phyloP scores from a whole-genome alignment of 2,329 filamentous ascomycete genomes.

The Didymella exigua region DNA sequence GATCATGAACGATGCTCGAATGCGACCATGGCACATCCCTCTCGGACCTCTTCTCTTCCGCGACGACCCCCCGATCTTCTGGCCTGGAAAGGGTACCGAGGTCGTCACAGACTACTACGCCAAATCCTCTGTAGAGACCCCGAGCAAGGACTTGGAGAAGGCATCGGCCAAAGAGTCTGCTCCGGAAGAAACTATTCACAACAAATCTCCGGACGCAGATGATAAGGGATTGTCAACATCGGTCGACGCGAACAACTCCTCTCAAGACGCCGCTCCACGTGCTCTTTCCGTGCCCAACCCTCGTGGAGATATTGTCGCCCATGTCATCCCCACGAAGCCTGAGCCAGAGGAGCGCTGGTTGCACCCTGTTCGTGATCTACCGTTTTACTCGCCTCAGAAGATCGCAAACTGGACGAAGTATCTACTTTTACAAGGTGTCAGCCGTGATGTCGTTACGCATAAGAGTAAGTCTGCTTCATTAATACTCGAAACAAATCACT shows the following conservation, averaged over 20 bases:
- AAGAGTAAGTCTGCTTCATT: conserved; percentile 32
- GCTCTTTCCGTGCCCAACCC: conserved; percentile 7
- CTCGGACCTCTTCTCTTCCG: conserved; percentile 49
- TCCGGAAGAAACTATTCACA: neutral
- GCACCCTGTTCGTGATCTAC: conserved; percentile 42
- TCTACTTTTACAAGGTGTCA: conserved; percentile 51
- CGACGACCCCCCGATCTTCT: conserved; percentile 50
- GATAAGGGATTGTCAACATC: conserved; percentile 14
- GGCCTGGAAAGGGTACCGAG: conserved; percentile 45
- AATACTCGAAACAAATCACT: neutral
- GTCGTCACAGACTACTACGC: conserved; percentile 51
- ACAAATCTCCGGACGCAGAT: neutral
- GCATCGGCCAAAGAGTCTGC: conserved; percentile 7
- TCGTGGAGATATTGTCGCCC: conserved; percentile 6
- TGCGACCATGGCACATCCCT: conserved; percentile 34
- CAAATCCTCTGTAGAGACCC: conserved; percentile 31
- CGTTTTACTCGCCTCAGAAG: conserved; percentile 36
- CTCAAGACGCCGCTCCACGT: conserved; percentile 18
- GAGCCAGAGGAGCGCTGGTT: conserved; percentile 44
- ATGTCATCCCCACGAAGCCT: conserved; percentile 29
- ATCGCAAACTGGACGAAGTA: conserved; percentile 51
- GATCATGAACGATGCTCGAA: conserved; percentile 31
- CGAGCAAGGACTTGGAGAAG: conserved; percentile 21
- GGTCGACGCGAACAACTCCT: conserved; percentile 8
- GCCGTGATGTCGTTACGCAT: conserved; percentile 50